Evolutionary conservation across 2,329 filamentous ascomycete genomes (phyloP), one percentile per base, ranked within the genome.

Genomic region (Rhynchosporium graminicola): DNA sequence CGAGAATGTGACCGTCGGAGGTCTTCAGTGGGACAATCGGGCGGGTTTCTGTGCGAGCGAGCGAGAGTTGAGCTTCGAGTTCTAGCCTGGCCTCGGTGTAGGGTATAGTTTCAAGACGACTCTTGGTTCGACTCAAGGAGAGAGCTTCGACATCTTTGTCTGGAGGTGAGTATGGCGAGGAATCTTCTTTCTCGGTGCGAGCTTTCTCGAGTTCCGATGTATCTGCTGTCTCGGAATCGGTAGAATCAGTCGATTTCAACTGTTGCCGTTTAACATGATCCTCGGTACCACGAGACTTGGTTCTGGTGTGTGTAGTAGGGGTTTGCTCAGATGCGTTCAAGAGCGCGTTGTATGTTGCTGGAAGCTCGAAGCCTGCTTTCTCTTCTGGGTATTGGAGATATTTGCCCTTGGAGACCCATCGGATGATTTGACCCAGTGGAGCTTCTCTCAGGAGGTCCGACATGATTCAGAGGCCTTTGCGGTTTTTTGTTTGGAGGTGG

Each of bases 341-440:
- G 7, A 70, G 28, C 1, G 71, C 67, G 7, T 70, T 73, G 65
- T 82, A 82, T 36, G 70, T 68, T 52, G 67, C 64, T 2, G 84
- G 85, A 4, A 82, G 75, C 62, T 80, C 70, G 67, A 87, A 88
- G 67, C 77, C 83, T 28, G 80, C 67, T 63, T 76, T 76, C 65
- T 88, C 86, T 75, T 87, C 85, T 15, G 84, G 84, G 63, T 87
- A 87, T 62, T 80, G 78, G 12, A 88, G 76, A 48, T 82, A 70
- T 47, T 74, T 78, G 70, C 84, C 85, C 38, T 74, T 73, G 2
- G 84, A 83, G 59, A 80, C 56, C 68, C 77, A 82, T 68, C 85
- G 80, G 66, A 87, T 78, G 55, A 86, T 67, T 67, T 87, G 84
- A 67, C 85, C 85, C 65, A 86, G 68, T 33, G 84, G 79, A 63